These are phyloP conservation scores for Ocimum tenuiflorum DNA, from an alignment of 257 asterid species.

Conservation along the genomic window DNA sequence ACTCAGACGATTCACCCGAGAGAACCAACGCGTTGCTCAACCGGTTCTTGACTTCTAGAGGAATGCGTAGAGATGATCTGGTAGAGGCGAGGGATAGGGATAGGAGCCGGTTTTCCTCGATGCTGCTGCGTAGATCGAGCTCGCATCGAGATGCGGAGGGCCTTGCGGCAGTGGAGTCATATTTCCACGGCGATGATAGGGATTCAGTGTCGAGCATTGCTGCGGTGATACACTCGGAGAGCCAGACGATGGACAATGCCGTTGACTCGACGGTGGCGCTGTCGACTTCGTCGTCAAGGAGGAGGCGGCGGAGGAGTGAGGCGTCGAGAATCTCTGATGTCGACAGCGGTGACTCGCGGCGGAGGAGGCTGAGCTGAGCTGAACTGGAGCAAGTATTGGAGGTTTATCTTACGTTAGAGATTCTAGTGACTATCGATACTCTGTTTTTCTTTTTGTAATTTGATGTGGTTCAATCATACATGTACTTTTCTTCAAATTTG, in stretches of 20 bases:
- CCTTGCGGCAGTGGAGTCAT: slow-evolving; percentile 57
- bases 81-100: slow-evolving; percentile 33
- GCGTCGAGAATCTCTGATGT: slow-evolving; percentile 75
- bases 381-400: not conserved
- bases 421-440: too few relatives aligned
- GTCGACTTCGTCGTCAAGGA: slow-evolving; percentile 81
- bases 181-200: slow-evolving; percentile 63
- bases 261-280: slow-evolving; percentile 72
- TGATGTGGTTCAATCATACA: too few relatives aligned
- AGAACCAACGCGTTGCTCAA: slow-evolving; percentile 58
- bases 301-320: too few relatives aligned
- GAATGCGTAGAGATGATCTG: slow-evolving; percentile 50
- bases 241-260: slow-evolving; percentile 85
- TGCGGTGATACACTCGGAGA: slow-evolving; percentile 94
- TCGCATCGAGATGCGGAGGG: slow-evolving; percentile 57
- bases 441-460: too few relatives aligned
- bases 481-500: too few relatives aligned
- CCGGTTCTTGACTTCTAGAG: slow-evolving; percentile 66
- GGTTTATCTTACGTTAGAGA: not conserved
- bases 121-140: slow-evolving; percentile 54
- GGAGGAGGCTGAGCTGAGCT: slow-evolving; percentile 65
- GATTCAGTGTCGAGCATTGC: slow-evolving; percentile 93
- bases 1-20: slow-evolving; percentile 56
- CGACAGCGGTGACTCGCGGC: slow-evolving; percentile 90
- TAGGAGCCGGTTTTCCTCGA: slow-evolving; percentile 43